Conservation (phyloP, 192 early-diverging fungal species). For the Coemansia sp. region DNA sequence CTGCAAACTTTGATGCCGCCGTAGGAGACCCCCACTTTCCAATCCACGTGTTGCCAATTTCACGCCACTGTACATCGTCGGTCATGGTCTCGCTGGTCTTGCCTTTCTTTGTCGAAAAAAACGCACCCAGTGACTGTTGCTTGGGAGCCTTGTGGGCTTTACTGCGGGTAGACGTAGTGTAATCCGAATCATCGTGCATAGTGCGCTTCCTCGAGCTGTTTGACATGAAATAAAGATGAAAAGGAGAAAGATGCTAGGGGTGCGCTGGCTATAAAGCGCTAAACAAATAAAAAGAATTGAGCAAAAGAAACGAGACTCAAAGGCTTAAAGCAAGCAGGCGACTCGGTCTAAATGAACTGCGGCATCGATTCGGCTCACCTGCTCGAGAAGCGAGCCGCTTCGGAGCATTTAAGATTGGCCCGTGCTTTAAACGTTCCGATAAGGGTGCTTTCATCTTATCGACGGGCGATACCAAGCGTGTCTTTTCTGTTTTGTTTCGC, state of each 20-base stretch:
- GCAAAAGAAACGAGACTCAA: neutral
- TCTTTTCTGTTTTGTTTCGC: conserved; percentile 3
- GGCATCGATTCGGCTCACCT: neutral
- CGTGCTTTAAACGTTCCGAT: conserved; percentile 8
- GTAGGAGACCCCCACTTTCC: conserved; percentile 34
- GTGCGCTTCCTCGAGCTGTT: conserved; percentile 7
- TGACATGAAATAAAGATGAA: conserved; percentile 9
- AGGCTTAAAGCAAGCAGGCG: neutral
- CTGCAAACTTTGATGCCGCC: conserved; percentile 41
- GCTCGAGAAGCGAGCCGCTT: conserved; percentile 5
- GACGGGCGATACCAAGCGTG: neutral
- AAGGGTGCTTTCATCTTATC: conserved; percentile 1
- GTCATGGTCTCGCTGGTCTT: neutral
- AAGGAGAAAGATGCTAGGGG: neutral
- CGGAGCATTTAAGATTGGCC: conserved; percentile 4
- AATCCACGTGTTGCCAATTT: conserved; percentile 42
- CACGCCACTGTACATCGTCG: conserved; percentile 32
- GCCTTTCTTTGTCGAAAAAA: conserved; percentile 15
- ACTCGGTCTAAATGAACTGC: neutral
- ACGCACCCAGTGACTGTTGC: conserved; percentile 13
- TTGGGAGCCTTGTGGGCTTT: conserved; percentile 1
- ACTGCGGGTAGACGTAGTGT: neutral
- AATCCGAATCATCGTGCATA: conserved; percentile 4
- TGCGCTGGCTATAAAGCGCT: neutral
- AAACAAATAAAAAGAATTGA: neutral